Percentiles rank a stretch among this genome's conserved stretches.
phyloP scores from a whole-genome alignment of 2,329 filamentous ascomycete genomes.

The Cordyceps fumosorosea region DNA sequence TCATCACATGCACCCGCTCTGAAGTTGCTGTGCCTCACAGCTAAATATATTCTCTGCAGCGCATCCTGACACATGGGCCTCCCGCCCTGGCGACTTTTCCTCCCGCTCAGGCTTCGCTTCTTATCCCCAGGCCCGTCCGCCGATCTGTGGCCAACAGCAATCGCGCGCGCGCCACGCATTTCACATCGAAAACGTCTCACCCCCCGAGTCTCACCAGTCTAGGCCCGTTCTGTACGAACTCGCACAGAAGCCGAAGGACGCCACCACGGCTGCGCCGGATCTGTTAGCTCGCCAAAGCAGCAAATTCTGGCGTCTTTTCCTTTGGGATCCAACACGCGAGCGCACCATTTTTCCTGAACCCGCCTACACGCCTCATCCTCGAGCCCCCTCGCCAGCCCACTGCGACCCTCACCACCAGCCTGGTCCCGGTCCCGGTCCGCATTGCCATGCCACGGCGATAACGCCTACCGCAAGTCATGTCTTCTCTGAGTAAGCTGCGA shows the following conservation, averaged over 20 bases:
- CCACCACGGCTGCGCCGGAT: slow-evolving; percentile 7
- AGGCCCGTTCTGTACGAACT: background rate
- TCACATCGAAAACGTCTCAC: background rate
- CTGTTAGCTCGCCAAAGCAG: background rate
- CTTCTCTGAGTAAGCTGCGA: slow-evolving; percentile 16
- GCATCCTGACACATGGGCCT: slow-evolving; percentile 1
- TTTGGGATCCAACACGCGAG: background rate
- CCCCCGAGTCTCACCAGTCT: slow-evolving; percentile 4
- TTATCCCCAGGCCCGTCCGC: background rate
- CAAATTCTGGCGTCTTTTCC: background rate
- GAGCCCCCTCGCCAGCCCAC: background rate
- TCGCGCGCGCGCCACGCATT: background rate
- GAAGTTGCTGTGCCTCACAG: background rate
- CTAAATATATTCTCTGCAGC: background rate
- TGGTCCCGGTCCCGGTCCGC: slow-evolving; percentile 3
- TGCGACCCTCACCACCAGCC: background rate
- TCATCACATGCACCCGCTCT: slow-evolving; percentile 7
- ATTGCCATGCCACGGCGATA: slow-evolving; percentile 5
- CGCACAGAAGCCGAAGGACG: background rate
- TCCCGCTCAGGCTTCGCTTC: background rate
- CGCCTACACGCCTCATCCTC: background rate
- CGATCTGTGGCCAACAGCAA: background rate
- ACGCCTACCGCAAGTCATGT: slow-evolving; percentile 11
- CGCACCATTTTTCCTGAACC: background rate
- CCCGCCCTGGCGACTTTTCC: background rate